These are phyloP conservation scores for Dactylonectria estremocensis DNA, from an alignment of 2,329 filamentous ascomycete genomes.

Conservation along the genomic window DNA sequence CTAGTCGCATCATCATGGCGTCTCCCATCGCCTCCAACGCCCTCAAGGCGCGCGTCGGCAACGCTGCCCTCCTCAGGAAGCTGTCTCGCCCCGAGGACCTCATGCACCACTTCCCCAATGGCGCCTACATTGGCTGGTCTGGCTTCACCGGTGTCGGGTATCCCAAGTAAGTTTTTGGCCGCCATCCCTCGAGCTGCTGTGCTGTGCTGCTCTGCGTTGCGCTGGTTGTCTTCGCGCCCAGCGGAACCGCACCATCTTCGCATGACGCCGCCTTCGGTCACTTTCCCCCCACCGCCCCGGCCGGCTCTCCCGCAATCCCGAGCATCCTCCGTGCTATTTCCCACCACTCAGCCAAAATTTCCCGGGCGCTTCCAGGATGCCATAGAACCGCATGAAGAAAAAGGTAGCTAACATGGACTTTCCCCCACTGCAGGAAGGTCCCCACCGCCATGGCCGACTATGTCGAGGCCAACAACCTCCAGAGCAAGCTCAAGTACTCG, in stretches of 20 bases:
- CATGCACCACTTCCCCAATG: slow-evolving; percentile 85
- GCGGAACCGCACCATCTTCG: slow-evolving; percentile 7
- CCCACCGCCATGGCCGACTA: slow-evolving; percentile 89
- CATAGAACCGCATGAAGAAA: slow-evolving; percentile 17
- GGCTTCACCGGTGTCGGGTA: slow-evolving; percentile 94
- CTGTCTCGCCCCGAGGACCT: slow-evolving; percentile 85
- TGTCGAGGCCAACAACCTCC: slow-evolving; percentile 87
- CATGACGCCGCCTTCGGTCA: slow-evolving; percentile 16
- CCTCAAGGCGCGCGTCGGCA: slow-evolving; percentile 81
- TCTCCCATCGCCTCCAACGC: slow-evolving; percentile 76
- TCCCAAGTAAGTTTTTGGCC: slow-evolving; percentile 71
- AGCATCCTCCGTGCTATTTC: slow-evolving; percentile 8
- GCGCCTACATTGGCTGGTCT: slow-evolving; percentile 90
- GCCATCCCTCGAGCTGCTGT: neutral
- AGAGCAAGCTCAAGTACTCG: slow-evolving; percentile 88
- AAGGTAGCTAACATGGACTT: slow-evolving; percentile 30
- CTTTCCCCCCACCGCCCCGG: slow-evolving; percentile 17
- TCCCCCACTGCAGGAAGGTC: slow-evolving; percentile 74
- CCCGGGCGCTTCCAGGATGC: neutral
- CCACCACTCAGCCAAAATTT: neutral
- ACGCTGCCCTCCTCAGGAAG: slow-evolving; percentile 85
- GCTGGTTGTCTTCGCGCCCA: neutral
- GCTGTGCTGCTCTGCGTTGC: neutral
- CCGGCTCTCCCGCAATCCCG: slow-evolving; percentile 17
- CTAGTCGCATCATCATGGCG: slow-evolving; percentile 57